Conservation (phyloP, 495 filamentous ascomycete genomes). For the Penicillium simplicissimum region DNA sequence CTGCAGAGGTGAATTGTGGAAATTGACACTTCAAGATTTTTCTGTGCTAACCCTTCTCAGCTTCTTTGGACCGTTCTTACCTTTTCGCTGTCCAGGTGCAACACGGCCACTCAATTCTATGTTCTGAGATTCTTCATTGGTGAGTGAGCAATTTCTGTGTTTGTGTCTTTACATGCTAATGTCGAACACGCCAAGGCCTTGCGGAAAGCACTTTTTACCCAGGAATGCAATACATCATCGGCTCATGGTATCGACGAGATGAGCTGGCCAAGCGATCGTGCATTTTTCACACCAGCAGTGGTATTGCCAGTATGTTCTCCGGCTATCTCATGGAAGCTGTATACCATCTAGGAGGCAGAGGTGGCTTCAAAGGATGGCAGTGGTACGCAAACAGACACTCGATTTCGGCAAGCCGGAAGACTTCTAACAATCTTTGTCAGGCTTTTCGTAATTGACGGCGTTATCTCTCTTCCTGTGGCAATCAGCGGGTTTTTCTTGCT, state of each 20-base stretch:
- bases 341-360: conserved; percentile 47
- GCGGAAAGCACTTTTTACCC: conserved; percentile 49
- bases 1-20: conserved; percentile 33
- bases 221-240: conserved; percentile 49
- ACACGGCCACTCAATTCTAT: conserved; percentile 52
- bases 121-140: conserved; percentile 61
- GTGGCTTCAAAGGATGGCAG: conserved; percentile 52
- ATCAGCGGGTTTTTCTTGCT: conserved; percentile 59
- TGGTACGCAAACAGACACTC: conserved; percentile 23
- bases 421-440: conserved; percentile 12
- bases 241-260: conserved; percentile 55
- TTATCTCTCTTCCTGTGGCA: conserved; percentile 50
- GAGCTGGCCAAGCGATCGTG: conserved; percentile 60
- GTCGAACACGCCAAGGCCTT: conserved; percentile 27
- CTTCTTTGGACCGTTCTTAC: conserved; percentile 57
- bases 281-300: conserved; percentile 59
- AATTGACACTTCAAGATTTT: not conserved
- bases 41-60: conserved; percentile 29
- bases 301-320: conserved; percentile 57
- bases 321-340: conserved; percentile 60
- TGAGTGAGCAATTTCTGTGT: conserved; percentile 21
- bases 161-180: not conserved
- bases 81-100: conserved; percentile 48
- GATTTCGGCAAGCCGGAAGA: no score
- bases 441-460: conserved; percentile 46